Evolutionary conservation across 106 monocot species (phyloP).

Genomic region (Dioscorea alata): DNA sequence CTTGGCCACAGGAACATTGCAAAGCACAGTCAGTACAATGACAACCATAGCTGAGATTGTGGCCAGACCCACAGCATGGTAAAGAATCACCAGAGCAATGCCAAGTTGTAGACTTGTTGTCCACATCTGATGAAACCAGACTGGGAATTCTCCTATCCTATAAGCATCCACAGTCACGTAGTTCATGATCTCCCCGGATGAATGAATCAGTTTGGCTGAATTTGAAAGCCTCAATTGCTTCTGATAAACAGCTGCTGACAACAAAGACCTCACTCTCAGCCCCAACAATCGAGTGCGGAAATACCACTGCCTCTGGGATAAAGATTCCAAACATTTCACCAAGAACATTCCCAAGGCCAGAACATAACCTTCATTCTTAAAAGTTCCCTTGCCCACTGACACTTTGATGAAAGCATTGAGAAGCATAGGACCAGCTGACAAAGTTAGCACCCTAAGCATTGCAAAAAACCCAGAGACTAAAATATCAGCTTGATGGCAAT

Average conservation of each 20-base stretch:
- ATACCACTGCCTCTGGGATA: conserved; percentile 94
- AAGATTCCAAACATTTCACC: conserved; percentile 69
- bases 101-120: conserved; percentile 66
- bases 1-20: conserved; percentile 77
- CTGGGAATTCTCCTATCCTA: conserved; percentile 86
- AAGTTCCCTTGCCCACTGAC: conserved; percentile 28
- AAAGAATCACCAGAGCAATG: conserved; percentile 71
- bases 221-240: conserved; percentile 66
- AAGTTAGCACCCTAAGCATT: conserved; percentile 57
- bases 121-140: conserved; percentile 95
- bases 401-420: conserved; percentile 70
- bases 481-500: conserved; percentile 60
- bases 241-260: conserved; percentile 77
- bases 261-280: conserved; percentile 68
- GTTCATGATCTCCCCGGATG: conserved; percentile 85
- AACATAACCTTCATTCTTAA: conserved; percentile 57
- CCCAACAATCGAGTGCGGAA: conserved; percentile 74
- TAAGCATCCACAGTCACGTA: conserved; percentile 92
- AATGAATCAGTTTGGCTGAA: conserved; percentile 49
- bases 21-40: conserved; percentile 51
- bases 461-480: conserved; percentile 70
- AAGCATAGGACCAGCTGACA: conserved; percentile 69
- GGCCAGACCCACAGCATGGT: conserved; percentile 69
- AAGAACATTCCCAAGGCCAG: conserved; percentile 56
- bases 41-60: conserved; percentile 68